Base-by-base conservation (phyloP, 1,284 basidiomycete genomes). In the Puccinia triticina region DNA sequence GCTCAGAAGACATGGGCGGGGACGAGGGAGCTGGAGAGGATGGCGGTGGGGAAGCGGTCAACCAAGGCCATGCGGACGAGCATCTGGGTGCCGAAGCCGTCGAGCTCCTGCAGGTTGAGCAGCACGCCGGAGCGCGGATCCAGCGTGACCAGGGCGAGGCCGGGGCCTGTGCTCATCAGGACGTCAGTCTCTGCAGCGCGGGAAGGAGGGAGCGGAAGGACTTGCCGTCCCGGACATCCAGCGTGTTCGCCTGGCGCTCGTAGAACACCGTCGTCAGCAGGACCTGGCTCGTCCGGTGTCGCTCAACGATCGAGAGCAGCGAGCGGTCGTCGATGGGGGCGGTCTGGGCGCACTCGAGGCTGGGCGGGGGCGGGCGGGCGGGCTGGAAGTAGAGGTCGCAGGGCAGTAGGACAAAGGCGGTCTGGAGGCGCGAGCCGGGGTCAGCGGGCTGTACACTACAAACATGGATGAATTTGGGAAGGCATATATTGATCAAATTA, bases 341-440 rank as follows among this genome's bases (percentile, higher is more conserved):
- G 1, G 59, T 18, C 46, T 81, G 67, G 29, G 48, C 21, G n/a
- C 16, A 37, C 2, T 64, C 66, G 29, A 37, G 29, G 23, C 32
- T 67, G 14, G 37, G 32, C 4, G 14, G 40, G 32, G 29, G 8
- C n/a, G n/a, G 2, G 2, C 53, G 37, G 53, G n/a, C 40, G 11
- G 43, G 21, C 29, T 73, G 69, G 72, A 81, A 73, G 53, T 81
- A 81, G 29, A 81, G 67, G 50, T 81, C 69, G 59, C 78, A 81
- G n/a, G 78, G 78, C 32, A 81, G 34, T 5, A 81, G 29, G n/a
- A 81, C 69, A 50, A 81, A 81, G 32, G 67, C 69, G 59, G 78
- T 81, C 78, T 81, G 46, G 32, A 48, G n/a, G n/a, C n/a, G n/a
- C n/a, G n/a, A n/a, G n/a, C n/a, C n/a, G n/a, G n/a, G n/a, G n/a